Conservation (phyloP, 148 eudicot species). For the Selenicereus undatus region DNA sequence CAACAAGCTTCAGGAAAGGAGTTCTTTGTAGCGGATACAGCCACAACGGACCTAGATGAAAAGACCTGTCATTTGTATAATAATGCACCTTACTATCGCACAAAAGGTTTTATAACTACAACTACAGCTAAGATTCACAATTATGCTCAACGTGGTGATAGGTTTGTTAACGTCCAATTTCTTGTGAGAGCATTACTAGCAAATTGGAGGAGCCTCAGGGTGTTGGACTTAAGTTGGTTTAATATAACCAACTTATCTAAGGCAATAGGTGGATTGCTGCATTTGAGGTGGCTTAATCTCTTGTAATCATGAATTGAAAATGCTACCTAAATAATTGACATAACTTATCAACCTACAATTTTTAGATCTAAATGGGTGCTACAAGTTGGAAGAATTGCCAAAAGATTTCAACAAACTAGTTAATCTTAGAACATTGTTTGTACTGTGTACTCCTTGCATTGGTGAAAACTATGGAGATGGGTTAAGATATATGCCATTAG, state of each 20-base stretch:
- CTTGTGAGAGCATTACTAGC: background rate
- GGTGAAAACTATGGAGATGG: no score
- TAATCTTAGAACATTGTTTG: background rate
- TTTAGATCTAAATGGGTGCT: background rate
- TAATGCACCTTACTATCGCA: background rate
- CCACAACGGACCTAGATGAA: background rate
- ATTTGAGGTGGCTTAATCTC: constrained; percentile 22
- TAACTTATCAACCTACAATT: background rate
- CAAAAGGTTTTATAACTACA: background rate
- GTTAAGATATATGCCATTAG: constrained; percentile 10
- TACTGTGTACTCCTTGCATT: no score
- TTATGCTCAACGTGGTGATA: background rate
- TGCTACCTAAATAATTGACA: constrained; percentile 11
- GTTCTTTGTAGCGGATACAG: background rate
- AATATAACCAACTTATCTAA: background rate
- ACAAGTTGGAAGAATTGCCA: background rate
- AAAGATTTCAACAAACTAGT: background rate
- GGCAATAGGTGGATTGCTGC: constrained; percentile 11
- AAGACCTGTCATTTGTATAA: background rate
- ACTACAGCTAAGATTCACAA: background rate
- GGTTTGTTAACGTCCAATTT: background rate
- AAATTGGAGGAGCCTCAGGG: constrained; percentile 7
- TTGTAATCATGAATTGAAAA: rapidly evolving
- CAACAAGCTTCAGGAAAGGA: background rate
- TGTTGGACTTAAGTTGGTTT: background rate